phyloP scores from a whole-genome alignment of 1,284 basidiomycete species.

The Neotropicomus parvogracilis region DNA sequence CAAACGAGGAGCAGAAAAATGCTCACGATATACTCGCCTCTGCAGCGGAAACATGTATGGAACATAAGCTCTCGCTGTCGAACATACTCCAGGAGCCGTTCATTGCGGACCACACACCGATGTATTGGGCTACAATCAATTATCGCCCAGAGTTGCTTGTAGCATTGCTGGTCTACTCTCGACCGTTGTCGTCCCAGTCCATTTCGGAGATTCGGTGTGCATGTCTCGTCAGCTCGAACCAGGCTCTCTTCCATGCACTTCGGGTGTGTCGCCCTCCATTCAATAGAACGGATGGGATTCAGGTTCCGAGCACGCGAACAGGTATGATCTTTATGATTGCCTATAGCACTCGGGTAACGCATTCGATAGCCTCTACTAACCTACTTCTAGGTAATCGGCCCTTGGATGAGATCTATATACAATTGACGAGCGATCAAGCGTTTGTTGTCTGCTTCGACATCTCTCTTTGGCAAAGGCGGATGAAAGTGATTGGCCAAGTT shows the following conservation, averaged over 20 bases:
- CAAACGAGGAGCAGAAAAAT: background rate
- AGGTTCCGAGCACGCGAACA: conserved; percentile 5
- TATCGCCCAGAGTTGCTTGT: conserved; percentile 40
- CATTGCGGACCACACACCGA: conserved; percentile 59
- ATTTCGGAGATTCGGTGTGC: conserved; percentile 60
- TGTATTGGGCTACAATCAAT: conserved; percentile 72
- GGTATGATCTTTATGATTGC: conserved; percentile 25
- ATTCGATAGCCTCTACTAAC: conserved; percentile 45
- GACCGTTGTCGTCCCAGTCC: conserved; percentile 47
- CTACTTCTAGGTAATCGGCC: conserved; percentile 53
- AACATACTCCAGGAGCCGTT: conserved; percentile 55
- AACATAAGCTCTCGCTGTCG: conserved; percentile 42
- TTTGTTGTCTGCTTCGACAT: conserved; percentile 58
- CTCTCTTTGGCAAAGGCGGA: conserved; percentile 60
- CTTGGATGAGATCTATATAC: conserved; percentile 52
- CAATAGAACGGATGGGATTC: conserved; percentile 21
- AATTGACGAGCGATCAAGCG: conserved; percentile 44
- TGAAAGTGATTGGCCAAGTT: conserved; percentile 55
- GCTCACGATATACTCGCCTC: conserved; percentile 39
- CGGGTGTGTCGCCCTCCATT: conserved; percentile 33
- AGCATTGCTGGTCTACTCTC: conserved; percentile 45
- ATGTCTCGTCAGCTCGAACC: conserved; percentile 61
- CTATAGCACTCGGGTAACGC: conserved; percentile 24
- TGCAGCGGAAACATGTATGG: conserved; percentile 42
- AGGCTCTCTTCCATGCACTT: conserved; percentile 60